Conservation (phyloP, 495 filamentous ascomycete species). For the Jackrogersella multiformis region DNA sequence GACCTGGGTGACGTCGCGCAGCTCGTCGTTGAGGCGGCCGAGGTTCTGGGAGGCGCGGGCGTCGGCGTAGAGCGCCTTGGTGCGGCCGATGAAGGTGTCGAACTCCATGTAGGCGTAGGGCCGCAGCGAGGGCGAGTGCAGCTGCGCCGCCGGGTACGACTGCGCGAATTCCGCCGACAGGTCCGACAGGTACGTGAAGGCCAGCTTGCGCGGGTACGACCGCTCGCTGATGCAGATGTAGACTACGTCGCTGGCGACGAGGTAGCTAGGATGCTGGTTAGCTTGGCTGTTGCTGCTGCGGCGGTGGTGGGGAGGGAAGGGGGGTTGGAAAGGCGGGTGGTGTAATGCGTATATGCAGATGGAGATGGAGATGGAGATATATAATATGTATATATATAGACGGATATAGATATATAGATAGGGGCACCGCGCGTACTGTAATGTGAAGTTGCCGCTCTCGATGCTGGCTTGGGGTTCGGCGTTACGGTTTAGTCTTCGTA, state of each 20-base stretch:
- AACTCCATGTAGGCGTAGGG: conserved; percentile 98
- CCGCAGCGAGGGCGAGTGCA: conserved; percentile 76
- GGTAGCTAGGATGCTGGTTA: conserved; percentile 68
- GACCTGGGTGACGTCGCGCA: conserved; percentile 96
- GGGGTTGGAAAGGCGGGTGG: conserved; percentile 4
- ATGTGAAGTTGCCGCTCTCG: conserved; percentile 80
- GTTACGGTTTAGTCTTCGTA: conserved; percentile 84
- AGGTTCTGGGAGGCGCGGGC: conserved; percentile 87
- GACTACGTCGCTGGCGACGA: conserved; percentile 80
- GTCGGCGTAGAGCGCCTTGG: conserved; percentile 94
- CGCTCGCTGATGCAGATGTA: conserved; percentile 93
- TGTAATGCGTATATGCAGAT: too few relatives aligned
- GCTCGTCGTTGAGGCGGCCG: conserved; percentile 90
- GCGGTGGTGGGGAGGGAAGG: neutral
- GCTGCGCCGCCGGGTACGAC: conserved; percentile 76
- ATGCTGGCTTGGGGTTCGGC: conserved; percentile 92
- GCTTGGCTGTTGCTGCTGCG: neutral
- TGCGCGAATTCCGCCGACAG: conserved; percentile 89
- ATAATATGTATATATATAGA: too few relatives aligned
- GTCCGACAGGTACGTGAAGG: conserved; percentile 98
- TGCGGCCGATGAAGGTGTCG: conserved; percentile 94
- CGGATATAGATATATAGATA: too few relatives aligned
- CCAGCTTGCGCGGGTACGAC: conserved; percentile 96
- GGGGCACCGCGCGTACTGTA: conserved; percentile 93
- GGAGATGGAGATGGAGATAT: too few relatives aligned